Evolutionary conservation across 345 rosid genomes (phyloP), one percentile per base, ranked within the genome.

Genomic region (Kandelia obovata): DNA sequence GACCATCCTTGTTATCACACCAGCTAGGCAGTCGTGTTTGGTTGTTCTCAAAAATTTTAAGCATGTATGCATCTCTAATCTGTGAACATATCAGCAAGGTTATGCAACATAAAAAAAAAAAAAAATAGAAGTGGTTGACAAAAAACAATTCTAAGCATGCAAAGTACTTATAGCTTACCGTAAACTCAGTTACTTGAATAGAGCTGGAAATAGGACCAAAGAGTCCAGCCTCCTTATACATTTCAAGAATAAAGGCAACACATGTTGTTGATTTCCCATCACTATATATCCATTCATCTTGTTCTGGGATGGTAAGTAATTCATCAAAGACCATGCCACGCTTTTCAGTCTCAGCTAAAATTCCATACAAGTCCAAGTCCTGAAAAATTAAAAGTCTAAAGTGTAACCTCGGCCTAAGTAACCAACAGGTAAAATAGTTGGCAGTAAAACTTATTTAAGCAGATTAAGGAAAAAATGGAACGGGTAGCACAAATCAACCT

Each of bases 251-350:
- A 75, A 95, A 92, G 67, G 99, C 91, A 51, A 95, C 97, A 2
- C 98, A 92, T 0, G 98, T 89, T 47, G 98, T 92, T 67, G 98
- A 95, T 65, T 92, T 92, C 65, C 99, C 99, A 47, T 95, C 97
- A 71, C 97, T 95, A 65, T 92, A 95, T 20, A 90, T 78, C 99
- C 99, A 95, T 39, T 90, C 99, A 80, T 95, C 98, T 65, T 85
- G 88, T 73, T 95, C 99, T 1, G 99, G 90, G 67, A 89, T 80
- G 19, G 96, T 89, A 67, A 95, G 94, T 66, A 95, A 69, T 56
- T 95, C 88, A 73, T 90, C 99, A 62, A 95, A 92, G 49, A 89
- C 62, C 60, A 89, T 83, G 65, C 96, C 94, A 46, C 94, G 94
- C 80, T 75, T 90, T 80, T 87, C 97, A 27, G 85, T 79, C 86